Evolutionary conservation across 495 filamentous ascomycete genomes (phyloP), one percentile per base, ranked within the genome.

Genomic region (Daldinia grandis): DNA sequence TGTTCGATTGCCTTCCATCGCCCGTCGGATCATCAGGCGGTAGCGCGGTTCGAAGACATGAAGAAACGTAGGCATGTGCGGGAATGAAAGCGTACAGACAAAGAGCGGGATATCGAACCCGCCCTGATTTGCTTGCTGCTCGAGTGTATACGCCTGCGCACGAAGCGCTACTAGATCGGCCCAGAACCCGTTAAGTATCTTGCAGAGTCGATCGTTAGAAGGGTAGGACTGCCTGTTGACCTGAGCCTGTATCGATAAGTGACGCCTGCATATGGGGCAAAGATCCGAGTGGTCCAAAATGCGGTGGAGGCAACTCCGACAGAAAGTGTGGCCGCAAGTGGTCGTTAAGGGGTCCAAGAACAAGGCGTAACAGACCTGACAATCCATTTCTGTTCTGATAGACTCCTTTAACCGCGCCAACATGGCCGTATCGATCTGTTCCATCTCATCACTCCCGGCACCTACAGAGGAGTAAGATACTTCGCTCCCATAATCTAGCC

Each of bases 1-100:
- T 54, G 85, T 90, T 19, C 87, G 79, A 61, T 89, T 86, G 1
- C 87, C 88, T 59, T 93, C 89, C 40, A 95, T 83, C 8, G 89
- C 91, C 27, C 93, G 88, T 51, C 90, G 87, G 21, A 97, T 90
- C 93, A 97, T 95, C 7, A 96, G 84, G 3, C 92, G 88, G 77
- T 97, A 97, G 10, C 92, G 87, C 24, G 93, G 92, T 76, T 98
- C 94, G 76, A 97, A 97, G n/a, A 98, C 86, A 74, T 95, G 91
- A 0, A 98, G 80, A 69, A 93, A 94, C 1, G 90, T 93, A 1
- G 92, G 93, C 88, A 94, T 93, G 0, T 83, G 83, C 12, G 94
- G 94, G 66, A 93, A 94, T 0, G 91, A 86, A 4, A 95, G 79
- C 3, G 93, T 91, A 78, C 91, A 94, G 51, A 96, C 85, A 68